Conservation (phyloP, 208 protist genomes). For the Acanthamoeba healyi region DNA sequence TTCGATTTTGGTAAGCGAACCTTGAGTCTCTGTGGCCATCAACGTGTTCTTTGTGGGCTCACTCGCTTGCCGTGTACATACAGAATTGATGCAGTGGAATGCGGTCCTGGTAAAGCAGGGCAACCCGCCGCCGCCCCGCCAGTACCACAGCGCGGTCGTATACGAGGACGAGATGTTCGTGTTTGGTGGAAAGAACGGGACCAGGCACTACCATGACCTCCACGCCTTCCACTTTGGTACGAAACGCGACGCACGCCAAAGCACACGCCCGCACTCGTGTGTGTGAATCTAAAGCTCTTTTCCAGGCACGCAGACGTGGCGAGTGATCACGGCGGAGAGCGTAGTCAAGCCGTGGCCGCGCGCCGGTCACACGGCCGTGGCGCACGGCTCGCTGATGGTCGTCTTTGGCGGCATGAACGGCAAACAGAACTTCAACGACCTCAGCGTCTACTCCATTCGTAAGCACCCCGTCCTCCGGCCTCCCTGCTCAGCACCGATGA, state of each 20-base stretch:
- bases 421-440: conserved; percentile 49
- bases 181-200: conserved; percentile 75
- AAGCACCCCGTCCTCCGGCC: not conserved
- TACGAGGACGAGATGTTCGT: conserved; percentile 71
- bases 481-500: not conserved
- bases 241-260: not conserved
- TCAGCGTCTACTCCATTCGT: conserved; percentile 39
- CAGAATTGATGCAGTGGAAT: conserved; percentile 37
- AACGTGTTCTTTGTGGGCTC: not conserved
- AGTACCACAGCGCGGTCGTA: conserved; percentile 74
- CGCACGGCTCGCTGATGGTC: conserved; percentile 9
- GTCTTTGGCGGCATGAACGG: conserved; percentile 77
- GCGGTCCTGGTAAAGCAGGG: not conserved
- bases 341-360: not conserved
- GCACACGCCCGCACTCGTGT: not conserved
- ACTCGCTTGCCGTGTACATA: too few relatives aligned
- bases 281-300: not conserved
- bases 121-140: not conserved
- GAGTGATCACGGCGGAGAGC: conserved; percentile 13
- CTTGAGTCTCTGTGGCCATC: not conserved
- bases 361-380: not conserved
- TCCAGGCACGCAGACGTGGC: conserved; percentile 59
- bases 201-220: conserved; percentile 14
- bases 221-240: conserved; percentile 49
- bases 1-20: conserved; percentile 38